These are phyloP conservation scores for Paxillus ammoniavirescens DNA, from an alignment of 768 basidiomycete species.

Conservation along the genomic window DNA sequence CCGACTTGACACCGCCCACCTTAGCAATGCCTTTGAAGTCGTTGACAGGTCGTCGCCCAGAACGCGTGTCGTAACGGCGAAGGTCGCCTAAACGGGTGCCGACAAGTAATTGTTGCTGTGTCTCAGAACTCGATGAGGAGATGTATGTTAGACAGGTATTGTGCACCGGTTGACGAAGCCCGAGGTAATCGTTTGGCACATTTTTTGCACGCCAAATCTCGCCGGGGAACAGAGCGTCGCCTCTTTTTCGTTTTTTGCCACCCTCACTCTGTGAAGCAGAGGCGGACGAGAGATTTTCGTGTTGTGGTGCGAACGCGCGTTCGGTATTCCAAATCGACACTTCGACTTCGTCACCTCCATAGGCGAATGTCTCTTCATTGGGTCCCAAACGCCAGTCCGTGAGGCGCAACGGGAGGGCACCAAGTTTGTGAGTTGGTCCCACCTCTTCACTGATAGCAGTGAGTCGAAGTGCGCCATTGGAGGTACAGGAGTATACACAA, in stretches of 20 bases:
- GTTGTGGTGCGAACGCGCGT: conserved; percentile 40
- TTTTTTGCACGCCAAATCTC: conserved; percentile 88
- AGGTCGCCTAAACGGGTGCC: conserved; percentile 76
- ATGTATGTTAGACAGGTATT: conserved; percentile 69
- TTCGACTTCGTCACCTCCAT: conserved; percentile 86
- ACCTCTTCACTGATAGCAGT: conserved; percentile 33
- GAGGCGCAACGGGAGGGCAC: conserved; percentile 66
- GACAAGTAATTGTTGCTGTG: conserved; percentile 53
- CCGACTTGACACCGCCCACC: conserved; percentile 55
- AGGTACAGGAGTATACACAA: conserved; percentile 65
- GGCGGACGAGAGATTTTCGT: conserved; percentile 16
- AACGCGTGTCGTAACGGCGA: conserved; percentile 74
- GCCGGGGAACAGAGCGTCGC: conserved; percentile 57
- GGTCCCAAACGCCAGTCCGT: conserved; percentile 61
- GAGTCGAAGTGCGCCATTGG: conserved; percentile 68
- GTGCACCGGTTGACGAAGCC: conserved; percentile 75
- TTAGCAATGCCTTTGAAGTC: conserved; percentile 63
- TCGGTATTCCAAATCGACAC: conserved; percentile 79
- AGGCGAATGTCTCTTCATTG: conserved; percentile 59
- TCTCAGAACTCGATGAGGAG: conserved; percentile 33
- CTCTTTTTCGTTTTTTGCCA: conserved; percentile 55
- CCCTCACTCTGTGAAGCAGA: neutral
- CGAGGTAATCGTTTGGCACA: conserved; percentile 73
- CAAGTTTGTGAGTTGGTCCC: conserved; percentile 25
- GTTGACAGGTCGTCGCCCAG: conserved; percentile 62